Base-by-base conservation (phyloP, 2,329 filamentous ascomycete species). In the Apiospora koreana region DNA sequence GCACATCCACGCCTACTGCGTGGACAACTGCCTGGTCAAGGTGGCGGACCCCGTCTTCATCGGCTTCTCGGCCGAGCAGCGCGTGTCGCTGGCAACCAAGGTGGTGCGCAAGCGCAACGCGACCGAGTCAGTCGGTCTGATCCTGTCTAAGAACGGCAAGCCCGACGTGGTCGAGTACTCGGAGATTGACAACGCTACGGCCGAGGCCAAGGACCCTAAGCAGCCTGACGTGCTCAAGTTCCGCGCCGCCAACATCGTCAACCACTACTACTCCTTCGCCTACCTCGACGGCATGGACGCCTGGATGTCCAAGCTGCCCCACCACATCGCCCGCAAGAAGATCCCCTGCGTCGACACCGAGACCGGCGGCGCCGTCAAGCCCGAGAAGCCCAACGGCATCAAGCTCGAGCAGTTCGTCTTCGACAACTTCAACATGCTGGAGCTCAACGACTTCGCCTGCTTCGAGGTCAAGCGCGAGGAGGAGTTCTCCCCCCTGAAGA, bases 331-430 rank as follows among this genome's bases (percentile, higher is more conserved):
- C 62, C 91, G 93, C 82, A 99, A 99, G 92, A 99, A 99, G 93
- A 99, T 99, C 73, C 95, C 95, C 14, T 92, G 89, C 80, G 88
- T 94, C 74, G 91, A 97, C 80, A 87, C 91, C 18, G 86, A 92
- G 79, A 92, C 88, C 42, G 95, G 94, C 73, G 91, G 94, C 81
- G 89, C 89, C 0, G 86, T 97, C 82, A 97, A 97, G 88, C 94
- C 95, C 3, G 91, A 94, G 81, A 96, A 94, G 85, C 94, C 96
- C 74, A 99, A 99, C 79, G 96, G 96, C 75, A 95, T 99, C 88
- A 99, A 99, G 87, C 89, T 99, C 48, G 96, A 99, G 87, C 96
- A 98, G 83, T 99, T 98, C 77, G 95, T 99, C 72, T 99, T 99
- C 80, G 96, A 99, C 80, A 96, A 97, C 79, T 99, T 99, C 87